Conservation (phyloP, 1,284 basidiomycete genomes). For the Ceratorhiza oryzae-sativae region DNA sequence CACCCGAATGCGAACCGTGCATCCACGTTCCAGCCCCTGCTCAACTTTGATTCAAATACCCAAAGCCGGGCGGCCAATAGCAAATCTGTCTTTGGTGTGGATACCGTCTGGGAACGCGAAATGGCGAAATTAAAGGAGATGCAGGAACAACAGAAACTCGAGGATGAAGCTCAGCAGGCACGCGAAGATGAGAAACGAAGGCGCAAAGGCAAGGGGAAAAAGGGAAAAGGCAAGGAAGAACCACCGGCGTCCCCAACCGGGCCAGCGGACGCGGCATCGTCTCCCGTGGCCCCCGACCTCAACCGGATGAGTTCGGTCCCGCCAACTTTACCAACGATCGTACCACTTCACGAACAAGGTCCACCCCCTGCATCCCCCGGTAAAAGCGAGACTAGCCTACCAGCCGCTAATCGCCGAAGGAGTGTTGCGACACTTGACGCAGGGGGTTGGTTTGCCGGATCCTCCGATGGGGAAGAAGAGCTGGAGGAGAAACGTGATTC, state of each 20-base stretch:
- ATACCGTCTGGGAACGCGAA: conserved; percentile 81
- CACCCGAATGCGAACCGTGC: conserved; percentile 15
- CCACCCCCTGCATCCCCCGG: conserved; percentile 18
- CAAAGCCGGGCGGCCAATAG: conserved; percentile 50
- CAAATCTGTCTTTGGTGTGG: conserved; percentile 81
- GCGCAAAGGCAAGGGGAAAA: conserved; percentile 54
- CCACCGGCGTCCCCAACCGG: conserved; percentile 10
- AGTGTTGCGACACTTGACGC: conserved; percentile 43
- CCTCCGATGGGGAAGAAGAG: conserved; percentile 44
- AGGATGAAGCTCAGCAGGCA: conserved; percentile 53
- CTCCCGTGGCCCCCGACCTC: conserved; percentile 14
- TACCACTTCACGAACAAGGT: conserved; percentile 23
- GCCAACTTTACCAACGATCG: conserved; percentile 32
- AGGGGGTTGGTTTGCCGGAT: conserved; percentile 43
- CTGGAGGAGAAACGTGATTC: conserved; percentile 37
- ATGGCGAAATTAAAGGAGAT: conserved; percentile 75
- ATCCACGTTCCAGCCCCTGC: conserved; percentile 38
- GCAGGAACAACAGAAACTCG: conserved; percentile 52
- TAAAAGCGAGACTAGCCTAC: conserved; percentile 44
- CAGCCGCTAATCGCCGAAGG: conserved; percentile 32
- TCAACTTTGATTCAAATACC: conserved; percentile 40
- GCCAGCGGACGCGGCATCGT: neutral
- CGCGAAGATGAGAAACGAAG: conserved; percentile 52
- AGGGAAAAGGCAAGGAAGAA: conserved; percentile 24
- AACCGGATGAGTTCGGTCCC: conserved; percentile 32